A percentile compares a stretch with the other conserved stretches of the same genome.
Conservation (phyloP, 1,139 yeast genomes). For the Diutina catenulata region DNA sequence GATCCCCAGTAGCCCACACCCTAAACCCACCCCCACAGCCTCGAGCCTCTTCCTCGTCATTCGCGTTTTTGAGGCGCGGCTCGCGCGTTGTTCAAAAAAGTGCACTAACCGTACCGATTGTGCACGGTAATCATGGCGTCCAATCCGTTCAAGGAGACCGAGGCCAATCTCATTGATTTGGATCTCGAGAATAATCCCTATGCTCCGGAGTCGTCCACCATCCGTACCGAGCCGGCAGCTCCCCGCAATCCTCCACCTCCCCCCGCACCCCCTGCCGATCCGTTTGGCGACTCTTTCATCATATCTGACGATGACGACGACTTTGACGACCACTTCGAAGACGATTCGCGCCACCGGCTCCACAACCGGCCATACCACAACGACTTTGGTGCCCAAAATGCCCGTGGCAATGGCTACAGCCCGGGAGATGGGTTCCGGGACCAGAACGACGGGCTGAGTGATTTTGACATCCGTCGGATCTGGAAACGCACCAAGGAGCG, state of each 20-base stretch:
- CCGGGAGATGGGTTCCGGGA: not conserved
- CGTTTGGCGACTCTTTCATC: conserved; percentile 3
- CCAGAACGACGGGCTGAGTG: conserved; percentile 9
- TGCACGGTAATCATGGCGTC: too few species aligned
- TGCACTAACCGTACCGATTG: too few species aligned
- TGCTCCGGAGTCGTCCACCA: too few species aligned
- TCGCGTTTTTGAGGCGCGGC: too few species aligned
- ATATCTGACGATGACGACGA: conserved; percentile 4
- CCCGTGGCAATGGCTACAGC: not conserved
- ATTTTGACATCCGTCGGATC: conserved; percentile 48
- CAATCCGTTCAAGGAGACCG: conserved; percentile 1
- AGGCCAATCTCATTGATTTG: conserved; percentile 3
- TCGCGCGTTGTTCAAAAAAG: too few species aligned
- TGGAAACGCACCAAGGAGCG: conserved; percentile 34
- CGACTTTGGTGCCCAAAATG: not conserved
- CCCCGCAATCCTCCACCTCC: not conserved
- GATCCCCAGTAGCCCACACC: too few species aligned
- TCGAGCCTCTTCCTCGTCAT: too few species aligned
- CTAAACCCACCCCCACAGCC: too few species aligned
- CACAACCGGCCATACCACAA: not conserved
- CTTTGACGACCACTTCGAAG: not conserved
- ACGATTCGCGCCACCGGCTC: not conserved
- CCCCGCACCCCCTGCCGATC: not conserved
- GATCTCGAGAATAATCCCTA: not conserved
- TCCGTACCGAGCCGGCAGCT: too few species aligned